A percentile compares a stretch with the other conserved stretches of the same genome.
phyloP scores from a whole-genome alignment of 164 flowering plant species.

The Protea cynaroides region DNA sequence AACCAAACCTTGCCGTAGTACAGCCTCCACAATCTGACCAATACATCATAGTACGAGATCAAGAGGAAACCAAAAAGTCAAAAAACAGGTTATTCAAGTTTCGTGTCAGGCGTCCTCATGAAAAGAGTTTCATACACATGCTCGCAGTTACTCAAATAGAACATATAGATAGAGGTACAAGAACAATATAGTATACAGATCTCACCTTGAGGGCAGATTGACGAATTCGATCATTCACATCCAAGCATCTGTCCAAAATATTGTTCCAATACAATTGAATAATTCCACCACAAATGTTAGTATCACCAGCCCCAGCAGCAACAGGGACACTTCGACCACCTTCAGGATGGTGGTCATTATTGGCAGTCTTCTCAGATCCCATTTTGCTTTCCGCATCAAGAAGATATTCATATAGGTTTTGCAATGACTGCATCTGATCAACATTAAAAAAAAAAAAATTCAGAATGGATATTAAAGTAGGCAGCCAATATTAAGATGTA shows the following conservation, averaged over 20 bases:
- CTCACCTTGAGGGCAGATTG: constrained; percentile 81
- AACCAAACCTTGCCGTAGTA: constrained; percentile 95
- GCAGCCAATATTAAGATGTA: background rate
- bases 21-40: constrained; percentile 91
- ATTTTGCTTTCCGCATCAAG: constrained; percentile 87
- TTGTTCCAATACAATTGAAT: constrained; percentile 83
- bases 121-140: background rate
- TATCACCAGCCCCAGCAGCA: constrained; percentile 98
- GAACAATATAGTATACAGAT: background rate
- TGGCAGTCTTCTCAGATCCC: constrained; percentile 45
- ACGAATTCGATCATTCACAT: constrained; percentile 73
- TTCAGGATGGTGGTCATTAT: constrained; percentile 26
- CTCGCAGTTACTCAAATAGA: background rate
- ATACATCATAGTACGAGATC: background rate
- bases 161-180: background rate
- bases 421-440: constrained; percentile 83
- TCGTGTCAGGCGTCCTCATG: background rate
- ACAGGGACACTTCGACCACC: constrained; percentile 68
- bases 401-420: constrained; percentile 88
- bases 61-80: background rate
- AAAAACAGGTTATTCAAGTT: background rate
- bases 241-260: constrained; percentile 76
- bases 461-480: constrained; percentile 6
- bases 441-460: constrained; percentile 14
- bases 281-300: constrained; percentile 95